Conservation (phyloP, 225 moss, liverwort and hornwort species). For the Anthoceros angustus region DNA sequence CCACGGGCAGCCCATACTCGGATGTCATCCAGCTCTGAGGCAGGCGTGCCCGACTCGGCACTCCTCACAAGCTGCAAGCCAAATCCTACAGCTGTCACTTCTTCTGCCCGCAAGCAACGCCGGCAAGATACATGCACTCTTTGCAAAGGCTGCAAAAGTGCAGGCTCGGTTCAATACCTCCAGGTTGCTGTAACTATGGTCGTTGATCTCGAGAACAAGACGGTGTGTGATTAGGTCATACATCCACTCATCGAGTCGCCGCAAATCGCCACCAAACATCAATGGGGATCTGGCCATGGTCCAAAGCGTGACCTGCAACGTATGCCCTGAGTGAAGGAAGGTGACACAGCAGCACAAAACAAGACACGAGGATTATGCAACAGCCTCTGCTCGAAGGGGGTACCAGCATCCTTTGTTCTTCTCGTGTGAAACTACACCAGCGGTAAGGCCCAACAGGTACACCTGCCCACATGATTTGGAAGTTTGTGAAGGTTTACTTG, state of each 20-base stretch:
- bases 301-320: conserved; percentile 9
- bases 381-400: no score
- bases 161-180: not conserved
- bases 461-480: not conserved
- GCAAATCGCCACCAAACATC: conserved; percentile 13
- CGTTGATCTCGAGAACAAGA: conserved; percentile 12
- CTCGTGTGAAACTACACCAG: not conserved
- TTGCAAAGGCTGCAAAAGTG: not conserved
- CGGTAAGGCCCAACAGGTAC: conserved; percentile 5
- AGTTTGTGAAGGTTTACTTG: not conserved
- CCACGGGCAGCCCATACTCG: conserved; percentile 4
- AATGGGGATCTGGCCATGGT: conserved; percentile 13
- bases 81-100: no score
- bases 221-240: conserved; percentile 10
- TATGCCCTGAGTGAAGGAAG: not conserved
- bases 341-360: no score
- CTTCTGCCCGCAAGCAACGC: no score
- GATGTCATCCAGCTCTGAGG: not conserved
- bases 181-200: conserved; percentile 7
- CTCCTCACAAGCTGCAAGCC: no score
- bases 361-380: no score
- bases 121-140: no score
- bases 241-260: conserved; percentile 7
- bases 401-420: conserved; percentile 10
- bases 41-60: no score